A percentile compares a stretch with the other conserved stretches of the same genome.
phyloP scores from a whole-genome alignment of 345 rosid genomes.

The Microthlaspi erraticum region DNA sequence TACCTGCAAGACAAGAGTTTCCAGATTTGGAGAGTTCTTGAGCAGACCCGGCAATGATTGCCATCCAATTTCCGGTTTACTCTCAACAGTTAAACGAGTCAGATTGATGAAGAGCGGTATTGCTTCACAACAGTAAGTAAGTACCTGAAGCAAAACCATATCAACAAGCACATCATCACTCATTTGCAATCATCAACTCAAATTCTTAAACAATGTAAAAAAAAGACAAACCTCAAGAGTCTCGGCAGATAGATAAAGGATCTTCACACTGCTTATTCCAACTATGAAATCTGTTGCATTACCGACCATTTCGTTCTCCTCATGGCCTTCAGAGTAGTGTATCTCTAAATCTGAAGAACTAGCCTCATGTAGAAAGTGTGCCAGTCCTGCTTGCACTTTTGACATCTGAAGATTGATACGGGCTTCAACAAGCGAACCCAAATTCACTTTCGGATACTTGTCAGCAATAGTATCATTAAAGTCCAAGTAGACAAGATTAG shows the following conservation, averaged over 20 bases:
- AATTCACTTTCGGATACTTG: constrained; percentile 2
- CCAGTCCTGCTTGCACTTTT: background rate
- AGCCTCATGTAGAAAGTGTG: background rate
- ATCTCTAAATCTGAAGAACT: background rate
- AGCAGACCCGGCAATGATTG: constrained; percentile 9
- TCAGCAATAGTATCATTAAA: background rate
- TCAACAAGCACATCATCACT: background rate
- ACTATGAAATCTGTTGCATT: constrained; percentile 7
- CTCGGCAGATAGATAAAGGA: background rate
- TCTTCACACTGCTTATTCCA: constrained; percentile 17
- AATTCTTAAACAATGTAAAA: background rate
- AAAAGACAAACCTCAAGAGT: constrained; percentile 15
- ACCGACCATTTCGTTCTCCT: background rate
- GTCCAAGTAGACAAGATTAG: constrained; percentile 9
- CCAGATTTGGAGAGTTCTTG: constrained; percentile 25
- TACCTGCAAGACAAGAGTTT: constrained; percentile 25
- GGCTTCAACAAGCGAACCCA: constrained; percentile 20
- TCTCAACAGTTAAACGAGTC: constrained; percentile 16
- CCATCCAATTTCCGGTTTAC: constrained; percentile 4
- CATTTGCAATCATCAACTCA: background rate
- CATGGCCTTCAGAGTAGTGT: background rate
- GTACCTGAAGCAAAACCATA: constrained; percentile 28
- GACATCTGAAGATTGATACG: constrained; percentile 4
- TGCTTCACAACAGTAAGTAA: background rate
- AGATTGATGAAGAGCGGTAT: constrained; percentile 13